phyloP scores from a whole-genome alignment of 208 protist genomes.

The Wallacemonas sp. region DNA sequence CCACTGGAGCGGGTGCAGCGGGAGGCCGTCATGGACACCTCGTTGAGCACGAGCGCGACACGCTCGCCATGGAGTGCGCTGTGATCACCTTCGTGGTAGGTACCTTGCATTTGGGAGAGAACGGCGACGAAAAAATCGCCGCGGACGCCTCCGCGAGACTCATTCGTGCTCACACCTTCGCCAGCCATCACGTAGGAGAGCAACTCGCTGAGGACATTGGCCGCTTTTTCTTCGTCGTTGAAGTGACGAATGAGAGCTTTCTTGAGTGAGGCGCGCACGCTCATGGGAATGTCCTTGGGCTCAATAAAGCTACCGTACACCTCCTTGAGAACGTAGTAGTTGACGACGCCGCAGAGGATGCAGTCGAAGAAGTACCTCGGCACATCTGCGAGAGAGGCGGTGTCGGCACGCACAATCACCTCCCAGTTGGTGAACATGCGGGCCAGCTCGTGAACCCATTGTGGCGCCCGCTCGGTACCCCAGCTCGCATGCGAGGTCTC shows the following conservation, averaged over 20 bases:
- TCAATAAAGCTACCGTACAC: conserved; percentile 63
- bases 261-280: conserved; percentile 44
- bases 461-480: conserved; percentile 50
- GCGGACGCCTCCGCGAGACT: conserved; percentile 38
- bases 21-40: conserved; percentile 58
- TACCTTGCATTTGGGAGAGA: conserved; percentile 87
- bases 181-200: conserved; percentile 68
- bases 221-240: conserved; percentile 69
- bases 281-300: conserved; percentile 47
- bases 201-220: conserved; percentile 59
- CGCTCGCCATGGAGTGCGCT: conserved; percentile 63
- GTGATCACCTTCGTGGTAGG: conserved; percentile 47
- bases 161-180: conserved; percentile 4
- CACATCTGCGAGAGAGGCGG: conserved; percentile 66
- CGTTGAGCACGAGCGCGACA: conserved; percentile 67
- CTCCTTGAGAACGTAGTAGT: conserved; percentile 54
- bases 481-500: conserved; percentile 43
- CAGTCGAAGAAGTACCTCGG: conserved; percentile 85
- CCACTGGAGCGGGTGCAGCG: conserved; percentile 72
- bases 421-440: conserved; percentile 90
- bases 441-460: conserved; percentile 84
- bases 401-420: conserved; percentile 74
- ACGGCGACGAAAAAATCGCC: conserved; percentile 74
- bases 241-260: conserved; percentile 62
- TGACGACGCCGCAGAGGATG: conserved; percentile 71